Percentiles rank a stretch among this genome's conserved stretches.
phyloP scores from a whole-genome alignment of 805 yeast genomes.

The Kodamaea laetipori region DNA sequence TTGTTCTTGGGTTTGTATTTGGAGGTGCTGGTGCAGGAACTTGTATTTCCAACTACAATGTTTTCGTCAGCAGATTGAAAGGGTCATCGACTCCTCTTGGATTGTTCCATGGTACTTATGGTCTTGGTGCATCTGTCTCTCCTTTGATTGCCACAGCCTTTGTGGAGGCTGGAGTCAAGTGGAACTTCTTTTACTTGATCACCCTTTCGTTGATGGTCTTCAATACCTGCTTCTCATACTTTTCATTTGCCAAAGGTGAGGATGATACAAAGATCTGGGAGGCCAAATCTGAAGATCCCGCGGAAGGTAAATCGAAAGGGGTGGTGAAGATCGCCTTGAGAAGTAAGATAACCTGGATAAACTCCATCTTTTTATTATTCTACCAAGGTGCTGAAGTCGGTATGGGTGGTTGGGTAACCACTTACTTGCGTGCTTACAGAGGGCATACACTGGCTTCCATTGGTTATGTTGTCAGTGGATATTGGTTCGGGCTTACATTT shows the following conservation, averaged over 20 bases:
- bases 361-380: slow-evolving; percentile 20
- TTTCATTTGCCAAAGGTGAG: slow-evolving; percentile 20
- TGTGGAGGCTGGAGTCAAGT: slow-evolving; percentile 18
- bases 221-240: slow-evolving; percentile 11
- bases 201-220: slow-evolving; percentile 19
- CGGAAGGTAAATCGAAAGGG: neutral
- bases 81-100: slow-evolving; percentile 23
- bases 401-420: slow-evolving; percentile 28
- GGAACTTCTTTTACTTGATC: slow-evolving; percentile 25
- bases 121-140: slow-evolving; percentile 28
- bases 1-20: slow-evolving; percentile 26
- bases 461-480: slow-evolving; percentile 27
- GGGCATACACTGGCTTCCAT: slow-evolving; percentile 17
- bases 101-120: slow-evolving; percentile 26
- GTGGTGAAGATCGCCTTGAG: slow-evolving; percentile 19
- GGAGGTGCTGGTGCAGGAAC: slow-evolving; percentile 27
- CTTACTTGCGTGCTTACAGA: slow-evolving; percentile 25
- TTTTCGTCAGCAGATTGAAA: slow-evolving; percentile 24
- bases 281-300: slow-evolving; percentile 13
- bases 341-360: slow-evolving; percentile 23
- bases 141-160: slow-evolving; percentile 24
- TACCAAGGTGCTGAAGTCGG: slow-evolving; percentile 27
- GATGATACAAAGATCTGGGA: slow-evolving; percentile 18
- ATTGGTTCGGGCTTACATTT: slow-evolving; percentile 28
- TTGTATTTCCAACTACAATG: slow-evolving; percentile 24